phyloP scores from a whole-genome alignment of 2,329 filamentous ascomycete species.

The Talaromyces amestolkiae region DNA sequence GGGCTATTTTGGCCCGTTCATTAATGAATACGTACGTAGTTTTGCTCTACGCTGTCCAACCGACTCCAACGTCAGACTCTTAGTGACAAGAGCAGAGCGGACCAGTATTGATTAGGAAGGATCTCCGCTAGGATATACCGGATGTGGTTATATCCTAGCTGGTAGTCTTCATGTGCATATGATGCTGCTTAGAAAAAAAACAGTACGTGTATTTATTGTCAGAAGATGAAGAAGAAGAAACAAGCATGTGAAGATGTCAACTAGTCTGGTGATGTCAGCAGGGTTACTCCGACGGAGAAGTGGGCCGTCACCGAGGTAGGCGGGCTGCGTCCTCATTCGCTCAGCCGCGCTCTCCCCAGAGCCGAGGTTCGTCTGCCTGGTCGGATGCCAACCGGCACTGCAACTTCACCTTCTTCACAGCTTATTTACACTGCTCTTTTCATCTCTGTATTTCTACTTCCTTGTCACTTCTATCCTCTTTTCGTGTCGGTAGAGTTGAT shows the following conservation, averaged over 20 bases:
- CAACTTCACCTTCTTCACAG: neutral
- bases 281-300: conserved; percentile 5
- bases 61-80: too few species aligned
- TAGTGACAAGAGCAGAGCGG: neutral
- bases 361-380: conserved; percentile 11
- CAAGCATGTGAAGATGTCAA: neutral
- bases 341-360: neutral
- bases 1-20: neutral
- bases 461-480: neutral
- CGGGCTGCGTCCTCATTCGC: conserved; percentile 11
- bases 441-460: neutral
- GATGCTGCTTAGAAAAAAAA: neutral
- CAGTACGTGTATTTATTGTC: too few species aligned
- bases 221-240: neutral
- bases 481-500: neutral
- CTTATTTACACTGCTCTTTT: neutral
- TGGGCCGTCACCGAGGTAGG: conserved; percentile 10
- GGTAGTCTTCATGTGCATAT: neutral
- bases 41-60: neutral
- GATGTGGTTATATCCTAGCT: neutral
- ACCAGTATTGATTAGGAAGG: neutral
- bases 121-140: neutral
- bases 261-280: conserved; percentile 2
- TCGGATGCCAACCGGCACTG: neutral
- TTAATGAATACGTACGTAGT: neutral